Percentiles rank a stretch among this genome's conserved stretches.
phyloP scores from a whole-genome alignment of 768 basidiomycete species.

The Leucocoprinus sp. region DNA sequence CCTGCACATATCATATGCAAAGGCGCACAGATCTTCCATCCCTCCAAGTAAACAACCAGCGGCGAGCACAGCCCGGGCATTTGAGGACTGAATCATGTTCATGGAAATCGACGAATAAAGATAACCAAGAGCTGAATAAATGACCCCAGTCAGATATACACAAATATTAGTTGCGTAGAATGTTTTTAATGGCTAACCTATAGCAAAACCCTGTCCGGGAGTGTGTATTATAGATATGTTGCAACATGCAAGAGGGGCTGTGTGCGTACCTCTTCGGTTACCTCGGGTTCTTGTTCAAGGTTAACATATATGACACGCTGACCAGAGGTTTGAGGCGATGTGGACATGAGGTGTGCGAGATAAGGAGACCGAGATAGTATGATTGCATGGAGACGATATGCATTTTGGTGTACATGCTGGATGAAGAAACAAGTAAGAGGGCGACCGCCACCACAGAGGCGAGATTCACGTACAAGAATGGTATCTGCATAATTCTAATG shows the following conservation, averaged over 20 bases:
- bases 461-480: conserved; percentile 47
- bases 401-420: conserved; percentile 68
- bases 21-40: conserved; percentile 77
- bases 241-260: conserved; percentile 8
- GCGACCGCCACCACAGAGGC: conserved; percentile 1
- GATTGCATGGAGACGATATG: conserved; percentile 75
- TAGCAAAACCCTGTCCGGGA: conserved; percentile 56
- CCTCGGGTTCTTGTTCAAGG: conserved; percentile 71
- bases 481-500: conserved; percentile 76
- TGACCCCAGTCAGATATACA: conserved; percentile 12
- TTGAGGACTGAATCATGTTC: conserved; percentile 60
- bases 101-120: conserved; percentile 70
- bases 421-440: conserved; percentile 10
- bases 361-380: conserved; percentile 83
- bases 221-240: conserved; percentile 11
- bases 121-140: conserved; percentile 60
- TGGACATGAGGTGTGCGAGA: conserved; percentile 83
- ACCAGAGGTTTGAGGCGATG: conserved; percentile 57
- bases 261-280: conserved; percentile 69
- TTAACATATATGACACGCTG: conserved; percentile 68
- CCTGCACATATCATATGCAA: conserved; percentile 71
- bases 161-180: not conserved
- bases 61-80: conserved; percentile 80
- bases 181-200: conserved; percentile 39
- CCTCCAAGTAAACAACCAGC: conserved; percentile 80